phyloP scores from a whole-genome alignment of 2,329 filamentous ascomycete species.

The Basipetospora chlamydospora region DNA sequence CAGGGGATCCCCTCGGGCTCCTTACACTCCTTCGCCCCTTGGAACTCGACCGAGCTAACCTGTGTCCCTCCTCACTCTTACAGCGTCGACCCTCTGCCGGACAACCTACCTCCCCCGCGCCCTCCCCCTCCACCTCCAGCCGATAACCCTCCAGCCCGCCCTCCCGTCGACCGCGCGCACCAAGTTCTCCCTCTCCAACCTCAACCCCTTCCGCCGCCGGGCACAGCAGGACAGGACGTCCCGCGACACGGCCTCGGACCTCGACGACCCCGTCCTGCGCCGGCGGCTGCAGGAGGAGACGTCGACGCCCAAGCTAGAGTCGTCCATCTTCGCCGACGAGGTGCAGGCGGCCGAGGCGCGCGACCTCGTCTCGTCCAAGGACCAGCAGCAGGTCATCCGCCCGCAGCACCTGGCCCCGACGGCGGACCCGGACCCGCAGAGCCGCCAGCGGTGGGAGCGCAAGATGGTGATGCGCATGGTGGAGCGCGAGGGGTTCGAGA shows the following conservation, averaged over 20 bases:
- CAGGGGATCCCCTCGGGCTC: no score
- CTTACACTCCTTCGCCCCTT: no score
- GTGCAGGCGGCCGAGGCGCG: slow-evolving; percentile 25
- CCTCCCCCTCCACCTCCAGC: no score
- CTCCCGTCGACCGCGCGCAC: slow-evolving; percentile 18
- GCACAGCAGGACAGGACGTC: slow-evolving; percentile 10
- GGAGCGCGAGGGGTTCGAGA: slow-evolving; percentile 41
- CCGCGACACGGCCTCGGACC: slow-evolving; percentile 18
- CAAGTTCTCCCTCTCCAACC: slow-evolving; percentile 27
- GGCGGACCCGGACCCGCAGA: slow-evolving; percentile 56
- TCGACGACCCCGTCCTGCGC: slow-evolving; percentile 27
- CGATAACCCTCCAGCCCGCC: slow-evolving; percentile 9
- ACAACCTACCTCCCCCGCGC: neutral
- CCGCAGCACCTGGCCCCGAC: slow-evolving; percentile 9
- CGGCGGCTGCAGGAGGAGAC: slow-evolving; percentile 24
- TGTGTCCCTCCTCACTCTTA: neutral
- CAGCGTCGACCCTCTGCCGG: slow-evolving; percentile 1
- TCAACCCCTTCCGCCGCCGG: slow-evolving; percentile 16
- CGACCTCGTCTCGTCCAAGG: slow-evolving; percentile 14
- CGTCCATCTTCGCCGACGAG: slow-evolving; percentile 51
- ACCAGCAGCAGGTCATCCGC: slow-evolving; percentile 8
- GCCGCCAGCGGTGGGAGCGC: slow-evolving; percentile 62
- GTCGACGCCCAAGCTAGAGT: slow-evolving; percentile 28
- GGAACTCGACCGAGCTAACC: no score
- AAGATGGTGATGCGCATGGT: slow-evolving; percentile 72